These are phyloP conservation scores for Saccharomyces hybrid DNA, from an alignment of 1,139 yeast species.

Conservation along the genomic window DNA sequence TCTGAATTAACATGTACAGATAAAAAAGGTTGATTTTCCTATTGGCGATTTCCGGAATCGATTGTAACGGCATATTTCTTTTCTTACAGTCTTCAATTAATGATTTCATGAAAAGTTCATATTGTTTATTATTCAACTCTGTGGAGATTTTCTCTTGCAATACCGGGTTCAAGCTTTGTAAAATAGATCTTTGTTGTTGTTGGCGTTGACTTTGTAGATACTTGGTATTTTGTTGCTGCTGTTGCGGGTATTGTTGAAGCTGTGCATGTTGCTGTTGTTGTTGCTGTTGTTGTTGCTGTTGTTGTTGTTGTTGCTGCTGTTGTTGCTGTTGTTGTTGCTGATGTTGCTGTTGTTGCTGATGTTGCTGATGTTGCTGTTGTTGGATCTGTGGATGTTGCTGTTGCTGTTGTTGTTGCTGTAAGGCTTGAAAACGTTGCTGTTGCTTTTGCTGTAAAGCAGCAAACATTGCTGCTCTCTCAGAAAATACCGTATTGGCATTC, in stretches of 20 bases:
- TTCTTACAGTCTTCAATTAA: conserved; percentile 67
- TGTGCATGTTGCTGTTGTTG: neutral
- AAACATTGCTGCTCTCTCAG: conserved; percentile 32
- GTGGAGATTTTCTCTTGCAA: conserved; percentile 32
- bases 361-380: conserved; percentile 11
- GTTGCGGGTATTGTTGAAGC: conserved; percentile 12
- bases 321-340: conserved; percentile 10
- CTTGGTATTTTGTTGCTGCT: conserved; percentile 16
- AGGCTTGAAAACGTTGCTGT: no score
- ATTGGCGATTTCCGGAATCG: conserved; percentile 57
- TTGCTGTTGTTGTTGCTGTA: no score
- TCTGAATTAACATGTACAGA: conserved; percentile 61
- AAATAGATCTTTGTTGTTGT: conserved; percentile 6
- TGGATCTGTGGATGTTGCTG: conserved; percentile 5
- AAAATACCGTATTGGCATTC: conserved; percentile 7
- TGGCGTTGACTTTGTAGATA: neutral
- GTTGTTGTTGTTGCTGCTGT: conserved; percentile 3
- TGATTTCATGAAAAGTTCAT: conserved; percentile 54
- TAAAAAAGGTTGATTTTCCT: conserved; percentile 61
- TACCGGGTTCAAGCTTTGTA: conserved; percentile 27
- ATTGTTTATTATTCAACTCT: conserved; percentile 47
- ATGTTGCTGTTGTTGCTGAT: no score
- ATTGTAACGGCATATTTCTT: conserved; percentile 64
- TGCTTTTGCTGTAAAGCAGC: conserved; percentile 33
- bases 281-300: conserved; percentile 1